Evolutionary conservation across 768 basidiomycete genomes (phyloP), one percentile per base, ranked within the genome.

Genomic region (Phylloporus sp.): DNA sequence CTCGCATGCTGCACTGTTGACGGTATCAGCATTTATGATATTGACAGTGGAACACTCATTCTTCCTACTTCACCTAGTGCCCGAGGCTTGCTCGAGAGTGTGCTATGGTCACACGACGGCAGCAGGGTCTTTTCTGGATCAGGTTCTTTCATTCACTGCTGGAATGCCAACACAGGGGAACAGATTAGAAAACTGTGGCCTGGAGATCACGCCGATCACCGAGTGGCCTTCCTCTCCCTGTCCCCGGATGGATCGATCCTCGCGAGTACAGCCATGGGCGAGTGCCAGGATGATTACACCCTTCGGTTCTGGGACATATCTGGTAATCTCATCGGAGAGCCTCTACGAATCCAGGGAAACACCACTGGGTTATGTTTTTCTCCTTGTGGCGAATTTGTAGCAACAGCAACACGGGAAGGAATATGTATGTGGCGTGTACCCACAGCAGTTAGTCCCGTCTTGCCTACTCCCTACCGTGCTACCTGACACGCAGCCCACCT

Each of bases 51-150:
- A 11, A 39, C 22, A 22, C 11, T 18, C 7, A 9, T 39, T 18
- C n/a, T 20, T 11, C 5, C 7, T 22, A 12, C 11, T 11, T 11
- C 22, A 11, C 4, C 22, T 11, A 2, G 1, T 4, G 6, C n/a
- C n/a, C n/a, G n/a, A n/a, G n/a, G n/a, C n/a, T n/a, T n/a, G n/a
- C n/a, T n/a, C 20, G 4, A 3, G 8, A 9, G 13, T 22, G 2
- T 54, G 3, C n/a, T 46, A 4, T 61, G 60, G 59, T 55, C 60
- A 15, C 44, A 0, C 4, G 57, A 59, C 28, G 59, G 59, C 6
- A 49, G 22, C 28, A 47, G 6, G 4, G 18, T 61, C 12, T 59
- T 51, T 42, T 52, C 57, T 18, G 2, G 18, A 2, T 48, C 1
- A 4, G 22, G 46, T 18, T 10, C 47, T 15, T 36, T 46, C 0